Percentiles rank a stretch among this genome's conserved stretches.
Evolutionary conservation across 1,284 basidiomycete genomes (phyloP).

Genomic region (Somion occarium): DNA sequence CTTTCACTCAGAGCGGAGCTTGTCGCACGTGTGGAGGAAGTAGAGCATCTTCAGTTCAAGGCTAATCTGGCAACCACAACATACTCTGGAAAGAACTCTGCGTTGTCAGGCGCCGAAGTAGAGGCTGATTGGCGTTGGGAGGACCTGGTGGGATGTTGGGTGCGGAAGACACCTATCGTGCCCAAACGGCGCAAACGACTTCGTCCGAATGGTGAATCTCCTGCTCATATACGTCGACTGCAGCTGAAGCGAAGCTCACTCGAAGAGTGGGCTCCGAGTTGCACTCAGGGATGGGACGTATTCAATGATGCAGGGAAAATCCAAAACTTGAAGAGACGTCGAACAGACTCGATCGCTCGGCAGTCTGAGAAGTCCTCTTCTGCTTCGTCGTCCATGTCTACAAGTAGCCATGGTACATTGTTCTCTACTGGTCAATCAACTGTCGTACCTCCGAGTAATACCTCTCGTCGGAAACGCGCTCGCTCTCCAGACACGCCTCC

Average conservation of each 20-base stretch:
- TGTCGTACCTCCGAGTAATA: too few relatives aligned
- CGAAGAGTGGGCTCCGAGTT: background rate
- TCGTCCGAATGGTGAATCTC: background rate
- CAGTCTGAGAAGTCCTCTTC: background rate
- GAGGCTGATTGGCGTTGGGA: conserved; percentile 40
- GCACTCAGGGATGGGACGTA: too few relatives aligned
- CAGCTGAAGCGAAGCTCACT: background rate
- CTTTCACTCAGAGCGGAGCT: conserved; percentile 31
- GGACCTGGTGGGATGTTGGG: conserved; percentile 38
- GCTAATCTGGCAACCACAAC: background rate
- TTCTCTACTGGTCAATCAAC: background rate
- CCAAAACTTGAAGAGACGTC: too few relatives aligned
- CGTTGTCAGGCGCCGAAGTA: background rate
- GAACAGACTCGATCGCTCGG: too few relatives aligned
- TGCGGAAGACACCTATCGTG: conserved; percentile 29
- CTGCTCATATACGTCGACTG: background rate
- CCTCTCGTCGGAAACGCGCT: too few relatives aligned
- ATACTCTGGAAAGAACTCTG: background rate
- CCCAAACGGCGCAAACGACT: background rate
- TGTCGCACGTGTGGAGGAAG: conserved; percentile 43
- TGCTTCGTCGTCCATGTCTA: background rate
- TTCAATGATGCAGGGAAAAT: too few relatives aligned
- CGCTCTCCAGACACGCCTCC: too few relatives aligned
- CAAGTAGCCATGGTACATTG: background rate
- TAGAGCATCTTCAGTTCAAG: conserved; percentile 41